Evolutionary conservation across 176 grass and related monocot genomes (phyloP).

Genomic region (Guadua angustifolia): DNA sequence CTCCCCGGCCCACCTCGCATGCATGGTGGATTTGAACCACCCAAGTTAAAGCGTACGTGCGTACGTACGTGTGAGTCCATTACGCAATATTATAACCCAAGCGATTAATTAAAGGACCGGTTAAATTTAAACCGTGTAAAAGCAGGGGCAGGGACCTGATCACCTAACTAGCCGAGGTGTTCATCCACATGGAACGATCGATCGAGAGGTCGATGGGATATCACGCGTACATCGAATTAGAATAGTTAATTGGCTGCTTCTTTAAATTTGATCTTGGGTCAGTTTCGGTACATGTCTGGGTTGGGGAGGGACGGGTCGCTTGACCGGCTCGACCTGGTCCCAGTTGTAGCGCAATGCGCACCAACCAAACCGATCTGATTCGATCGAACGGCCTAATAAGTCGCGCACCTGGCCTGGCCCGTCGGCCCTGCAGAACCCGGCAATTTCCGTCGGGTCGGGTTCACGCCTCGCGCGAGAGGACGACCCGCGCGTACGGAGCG

Average conservation of each 20-base stretch:
- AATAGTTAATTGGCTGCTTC: background rate
- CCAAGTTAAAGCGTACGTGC: background rate
- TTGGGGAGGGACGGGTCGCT: background rate
- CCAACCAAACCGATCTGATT: no score
- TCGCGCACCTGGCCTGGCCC: no score
- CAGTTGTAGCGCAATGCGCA: background rate
- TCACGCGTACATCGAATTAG: background rate
- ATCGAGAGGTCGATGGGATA: slow-evolving; percentile 8
- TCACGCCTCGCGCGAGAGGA: background rate
- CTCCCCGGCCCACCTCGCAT: background rate
- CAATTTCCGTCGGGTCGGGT: background rate
- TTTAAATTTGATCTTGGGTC: background rate
- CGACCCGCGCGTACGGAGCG: no score
- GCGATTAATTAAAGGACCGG: background rate
- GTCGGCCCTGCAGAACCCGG: no score
- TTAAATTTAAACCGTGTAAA: slow-evolving; percentile 13
- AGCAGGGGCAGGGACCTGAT: slow-evolving; percentile 19
- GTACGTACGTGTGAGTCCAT: slow-evolving; percentile 41
- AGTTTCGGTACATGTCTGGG: slow-evolving; percentile 37
- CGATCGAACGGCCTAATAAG: no score
- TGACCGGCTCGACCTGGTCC: background rate
- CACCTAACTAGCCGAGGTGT: slow-evolving; percentile 29
- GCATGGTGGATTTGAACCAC: slow-evolving; percentile 11
- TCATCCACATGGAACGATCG: background rate
- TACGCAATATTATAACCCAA: background rate